phyloP scores from a whole-genome alignment of 2,329 filamentous ascomycete species.

The Microcyclospora tardicrescens region DNA sequence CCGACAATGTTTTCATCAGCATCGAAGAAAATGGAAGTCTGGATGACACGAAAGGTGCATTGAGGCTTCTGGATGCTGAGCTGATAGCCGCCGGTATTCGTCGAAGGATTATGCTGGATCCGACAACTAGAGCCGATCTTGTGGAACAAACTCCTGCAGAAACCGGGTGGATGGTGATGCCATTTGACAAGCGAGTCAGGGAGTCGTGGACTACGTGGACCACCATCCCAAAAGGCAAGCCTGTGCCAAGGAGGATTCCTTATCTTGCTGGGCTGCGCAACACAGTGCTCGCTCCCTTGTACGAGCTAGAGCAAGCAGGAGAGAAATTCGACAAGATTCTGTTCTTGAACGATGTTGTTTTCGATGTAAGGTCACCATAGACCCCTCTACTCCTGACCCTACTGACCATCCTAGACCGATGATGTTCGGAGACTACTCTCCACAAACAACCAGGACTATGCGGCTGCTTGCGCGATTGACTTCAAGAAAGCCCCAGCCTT shows the following conservation, averaged over 20 bases:
- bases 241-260: conserved; percentile 52
- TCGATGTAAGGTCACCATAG: conserved; percentile 34
- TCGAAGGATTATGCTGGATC: conserved; percentile 44
- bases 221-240: conserved; percentile 25
- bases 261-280: conserved; percentile 56
- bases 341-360: conserved; percentile 52
- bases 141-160: conserved; percentile 35
- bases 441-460: conserved; percentile 47
- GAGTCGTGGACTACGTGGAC: conserved; percentile 7
- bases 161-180: conserved; percentile 53
- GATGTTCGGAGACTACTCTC: conserved; percentile 44
- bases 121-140: conserved; percentile 46
- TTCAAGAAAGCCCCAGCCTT: conserved; percentile 42
- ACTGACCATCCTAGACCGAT: conserved; percentile 29
- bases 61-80: conserved; percentile 43
- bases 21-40: conserved; percentile 57
- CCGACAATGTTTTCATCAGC: conserved; percentile 54
- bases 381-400: conserved; percentile 1
- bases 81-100: conserved; percentile 41
- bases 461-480: conserved; percentile 50
- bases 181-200: conserved; percentile 15
- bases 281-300: conserved; percentile 46
- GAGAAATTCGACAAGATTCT: conserved; percentile 46
- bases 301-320: conserved; percentile 37
- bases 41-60: conserved; percentile 52